A percentile compares a stretch with the other conserved stretches of the same genome.
Conservation (phyloP, 225 moss, liverwort and hornwort genomes). For the Climacium dendroides region DNA sequence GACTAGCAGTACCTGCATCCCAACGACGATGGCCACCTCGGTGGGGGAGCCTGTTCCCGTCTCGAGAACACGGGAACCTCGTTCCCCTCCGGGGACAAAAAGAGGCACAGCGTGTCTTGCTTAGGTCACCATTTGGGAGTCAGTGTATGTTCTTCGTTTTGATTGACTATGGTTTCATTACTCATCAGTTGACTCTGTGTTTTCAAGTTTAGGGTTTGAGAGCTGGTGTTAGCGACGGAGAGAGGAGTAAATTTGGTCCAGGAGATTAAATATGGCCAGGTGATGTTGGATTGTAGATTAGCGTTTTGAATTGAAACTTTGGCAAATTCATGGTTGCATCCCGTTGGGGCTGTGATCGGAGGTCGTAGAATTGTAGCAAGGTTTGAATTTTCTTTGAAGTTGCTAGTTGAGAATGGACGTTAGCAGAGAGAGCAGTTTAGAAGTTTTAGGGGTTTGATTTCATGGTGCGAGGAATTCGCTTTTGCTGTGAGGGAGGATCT, state of each 20-base stretch:
- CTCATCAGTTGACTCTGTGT: not conserved
- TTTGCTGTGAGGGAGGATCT: not conserved
- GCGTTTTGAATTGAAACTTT: not conserved
- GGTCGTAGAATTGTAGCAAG: not conserved
- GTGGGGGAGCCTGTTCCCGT: not conserved
- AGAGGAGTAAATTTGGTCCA: not conserved
- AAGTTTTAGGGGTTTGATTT: not conserved
- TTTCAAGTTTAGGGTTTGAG: not conserved
- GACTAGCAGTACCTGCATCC: not conserved
- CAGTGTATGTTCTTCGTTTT: not conserved
- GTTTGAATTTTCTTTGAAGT: not conserved
- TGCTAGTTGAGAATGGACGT: not conserved
- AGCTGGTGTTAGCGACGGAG: not conserved
- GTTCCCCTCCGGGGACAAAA: not conserved
- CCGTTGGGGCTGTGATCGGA: not conserved
- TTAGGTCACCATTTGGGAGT: not conserved
- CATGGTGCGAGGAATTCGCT: not conserved
- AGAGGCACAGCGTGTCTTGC: not conserved
- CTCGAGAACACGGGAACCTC: conserved; percentile 1
- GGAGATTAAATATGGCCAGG: too few relatives aligned
- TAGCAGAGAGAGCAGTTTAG: not conserved
- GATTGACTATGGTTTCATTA: not conserved
- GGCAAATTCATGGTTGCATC: not conserved
- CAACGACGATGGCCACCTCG: not conserved
- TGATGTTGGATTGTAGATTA: not conserved